Evolutionary conservation across 1,139 yeast species (phyloP), one percentile per base, ranked within the genome.

Genomic region (Hanseniaspora gamundiae): DNA sequence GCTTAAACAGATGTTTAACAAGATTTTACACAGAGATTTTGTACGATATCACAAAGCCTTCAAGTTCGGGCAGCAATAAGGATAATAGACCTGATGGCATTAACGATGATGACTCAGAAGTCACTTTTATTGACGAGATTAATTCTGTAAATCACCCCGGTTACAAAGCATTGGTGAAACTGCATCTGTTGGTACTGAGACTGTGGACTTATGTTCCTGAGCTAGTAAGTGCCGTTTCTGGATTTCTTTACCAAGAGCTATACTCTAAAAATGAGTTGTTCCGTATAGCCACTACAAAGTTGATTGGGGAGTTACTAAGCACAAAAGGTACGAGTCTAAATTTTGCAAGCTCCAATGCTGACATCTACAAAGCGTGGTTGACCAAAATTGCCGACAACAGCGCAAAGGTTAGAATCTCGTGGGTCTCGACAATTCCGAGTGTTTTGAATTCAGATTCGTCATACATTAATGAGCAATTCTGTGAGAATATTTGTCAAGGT

Each of bases 121-220:
- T 51, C 28, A 49, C 53, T 8, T 33, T 33, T 36, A 36, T 36
- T 22, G 39, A 22, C 19, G 29, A 36, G 11, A 36, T 36, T 17
- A 48, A 36, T 36, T 47, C 45, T 19, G 47, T 52, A 16, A 57
- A 51, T 21, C 61, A 59, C 22, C 66, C 71, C 5, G 49, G 51
- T 3, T 54, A 67, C 40, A 72, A 67, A 27, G 73, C 71, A 19
- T 62, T 80, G 47, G 66, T 65, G 19, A 79, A 77, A 52, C 67
- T 83, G 6, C 94, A 86, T 55, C 68, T 64, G 24, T 63, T 86
- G 31, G 68, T 82, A 0, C 66, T 78, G 6, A 80, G 80, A 50
- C 67, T 87, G 4, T 88, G 95, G 95, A 73, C 69, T 49, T 71
- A 74, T 45, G 79, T 79, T 0, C 96, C 96, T 0, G 91, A 82